phyloP scores from a whole-genome alignment of 2,329 filamentous ascomycete genomes.

The Paraconiothyrium brasiliense region DNA sequence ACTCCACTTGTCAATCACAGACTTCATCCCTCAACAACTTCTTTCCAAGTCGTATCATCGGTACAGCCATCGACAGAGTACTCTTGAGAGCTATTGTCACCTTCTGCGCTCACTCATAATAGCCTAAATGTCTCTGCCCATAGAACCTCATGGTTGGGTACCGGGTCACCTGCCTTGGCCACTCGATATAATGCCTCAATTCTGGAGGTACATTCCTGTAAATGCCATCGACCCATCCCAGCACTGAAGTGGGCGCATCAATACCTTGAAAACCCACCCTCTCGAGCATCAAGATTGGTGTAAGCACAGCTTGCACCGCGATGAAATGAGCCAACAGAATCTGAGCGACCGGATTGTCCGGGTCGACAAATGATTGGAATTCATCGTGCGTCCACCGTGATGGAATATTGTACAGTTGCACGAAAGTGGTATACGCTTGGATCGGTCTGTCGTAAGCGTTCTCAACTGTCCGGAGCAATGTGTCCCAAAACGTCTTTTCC shows the following conservation, averaged over 20 bases:
- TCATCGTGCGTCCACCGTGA: conserved; percentile 51
- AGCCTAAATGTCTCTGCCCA: conserved; percentile 34
- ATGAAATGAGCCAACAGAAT: conserved; percentile 60
- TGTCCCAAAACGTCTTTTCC: conserved; percentile 39
- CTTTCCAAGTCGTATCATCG: neutral
- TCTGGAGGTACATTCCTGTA: conserved; percentile 38
- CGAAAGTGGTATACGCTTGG: conserved; percentile 54
- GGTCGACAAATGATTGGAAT: conserved; percentile 56
- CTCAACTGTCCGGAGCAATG: conserved; percentile 36
- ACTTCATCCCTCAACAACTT: neutral
- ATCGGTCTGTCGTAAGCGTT: conserved; percentile 42
- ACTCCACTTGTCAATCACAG: conserved; percentile 1
- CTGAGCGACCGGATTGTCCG: conserved; percentile 53
- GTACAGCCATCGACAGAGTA: neutral
- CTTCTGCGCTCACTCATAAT: conserved; percentile 20
- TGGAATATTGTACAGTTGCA: conserved; percentile 53
- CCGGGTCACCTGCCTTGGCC: conserved; percentile 41
- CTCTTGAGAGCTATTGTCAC: neutral
- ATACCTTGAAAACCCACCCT: conserved; percentile 46
- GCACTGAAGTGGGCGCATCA: conserved; percentile 41
- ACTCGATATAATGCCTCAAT: conserved; percentile 40
- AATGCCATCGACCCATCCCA: conserved; percentile 47
- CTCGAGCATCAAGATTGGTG: conserved; percentile 50
- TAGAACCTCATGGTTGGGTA: conserved; percentile 41
- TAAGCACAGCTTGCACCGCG: conserved; percentile 56